Evolutionary conservation across 306 rosid species (phyloP), one percentile per base, ranked within the genome.

Genomic region (Abrus pulchellus): DNA sequence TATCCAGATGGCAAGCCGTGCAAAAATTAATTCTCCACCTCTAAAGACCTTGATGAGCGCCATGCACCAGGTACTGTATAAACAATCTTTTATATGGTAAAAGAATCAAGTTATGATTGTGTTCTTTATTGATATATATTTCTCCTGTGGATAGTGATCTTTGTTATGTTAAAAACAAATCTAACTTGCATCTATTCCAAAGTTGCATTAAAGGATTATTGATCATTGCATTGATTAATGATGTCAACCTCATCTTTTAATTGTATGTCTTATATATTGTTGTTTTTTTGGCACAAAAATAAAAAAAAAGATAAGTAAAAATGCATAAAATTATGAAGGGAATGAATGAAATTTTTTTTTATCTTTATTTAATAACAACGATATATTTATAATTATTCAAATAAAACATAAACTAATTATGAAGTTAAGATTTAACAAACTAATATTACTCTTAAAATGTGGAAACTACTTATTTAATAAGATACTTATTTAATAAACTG

Each of bases 1-100:
- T 73, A 56, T 30, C 57, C 84, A 95, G 99, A 92, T 95, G 84
- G 92, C 99, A 80, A 91, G 97, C 65, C 96, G 98, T 67, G 99
- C 96, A 14, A 95, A 93, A 89, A 85, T 90, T 30, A 90, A 91
- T 71, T 85, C 96, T 32, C 98, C 97, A 44, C 88, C 97, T 38
- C 83, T 95, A 60, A 86, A 59, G 83, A 70, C 85, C 76, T 79
- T 95, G 87, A 85, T 95, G 93, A 84, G 78, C 28, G 72, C 90
- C 80, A 84, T 93, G 52, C 88, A 82, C 36, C 73, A 93, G 97
- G 99, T 94, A 84, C 64, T 34, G 67, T 63, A 5, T 1, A 29
- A 36, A 54, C 71, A 14, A 10, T 9, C 45, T 44, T 52, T 30
- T 20, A 72, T 71, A 68, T 69, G 41, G 38, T 43, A 20, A 38